Conservation (phyloP, 306 rosid genomes). For the Quercus bicolor region DNA sequence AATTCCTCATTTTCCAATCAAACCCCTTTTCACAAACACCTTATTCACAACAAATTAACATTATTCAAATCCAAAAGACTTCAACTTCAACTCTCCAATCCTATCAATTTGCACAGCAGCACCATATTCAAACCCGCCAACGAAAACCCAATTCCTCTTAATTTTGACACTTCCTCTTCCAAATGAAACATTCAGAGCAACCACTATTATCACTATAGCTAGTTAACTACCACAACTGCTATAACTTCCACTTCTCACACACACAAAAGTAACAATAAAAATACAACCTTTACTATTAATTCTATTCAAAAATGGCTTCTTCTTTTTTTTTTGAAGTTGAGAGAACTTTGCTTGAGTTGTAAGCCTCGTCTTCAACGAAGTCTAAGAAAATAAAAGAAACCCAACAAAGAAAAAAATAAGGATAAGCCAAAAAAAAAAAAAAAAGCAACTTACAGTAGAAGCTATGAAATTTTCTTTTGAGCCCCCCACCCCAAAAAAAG, state of each 20-base stretch:
- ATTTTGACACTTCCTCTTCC: slow-evolving; percentile 16
- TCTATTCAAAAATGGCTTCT: slow-evolving; percentile 5
- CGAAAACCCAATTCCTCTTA: slow-evolving; percentile 26
- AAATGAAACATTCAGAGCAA: slow-evolving; percentile 36
- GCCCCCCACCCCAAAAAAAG: no score
- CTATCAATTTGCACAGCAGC: slow-evolving; percentile 24
- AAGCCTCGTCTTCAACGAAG: slow-evolving; percentile 50
- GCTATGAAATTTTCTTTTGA: slow-evolving; percentile 12
- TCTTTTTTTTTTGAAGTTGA: neutral
- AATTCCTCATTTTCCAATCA: slow-evolving; percentile 48
- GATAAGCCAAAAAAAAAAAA: neutral
- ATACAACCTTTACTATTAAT: slow-evolving; percentile 5
- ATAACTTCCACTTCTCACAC: neutral
- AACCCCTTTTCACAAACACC: slow-evolving; percentile 2
- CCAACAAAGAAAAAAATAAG: slow-evolving; percentile 17
- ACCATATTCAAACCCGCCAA: slow-evolving; percentile 9
- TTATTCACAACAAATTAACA: slow-evolving; percentile 12
- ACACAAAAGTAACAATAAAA: slow-evolving; percentile 5
- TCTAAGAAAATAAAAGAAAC: slow-evolving; percentile 27
- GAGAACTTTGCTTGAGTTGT: slow-evolving; percentile 50
- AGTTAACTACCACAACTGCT: neutral
- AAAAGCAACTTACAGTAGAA: slow-evolving; percentile 39
- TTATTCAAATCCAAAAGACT: slow-evolving; percentile 24
- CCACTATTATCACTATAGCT: neutral
- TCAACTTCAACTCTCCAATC: slow-evolving; percentile 22